phyloP scores from a whole-genome alignment of 305 asterid genomes.

The Solanum hybrid region DNA sequence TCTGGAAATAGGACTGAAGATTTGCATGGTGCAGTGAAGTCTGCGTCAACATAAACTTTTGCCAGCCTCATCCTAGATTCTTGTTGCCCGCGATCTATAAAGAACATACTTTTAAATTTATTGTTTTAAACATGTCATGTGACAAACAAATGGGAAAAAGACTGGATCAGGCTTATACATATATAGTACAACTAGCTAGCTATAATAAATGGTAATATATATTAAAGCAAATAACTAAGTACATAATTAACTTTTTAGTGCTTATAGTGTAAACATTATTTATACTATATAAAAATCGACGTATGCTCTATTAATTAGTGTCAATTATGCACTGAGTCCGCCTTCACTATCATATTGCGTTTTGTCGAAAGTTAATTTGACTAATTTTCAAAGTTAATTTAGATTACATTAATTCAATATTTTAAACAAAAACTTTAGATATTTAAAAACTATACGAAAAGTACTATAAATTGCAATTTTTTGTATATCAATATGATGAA shows the following conservation, averaged over 20 bases:
- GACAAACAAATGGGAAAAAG: not conserved
- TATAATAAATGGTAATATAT: not conserved
- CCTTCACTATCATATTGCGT: no score
- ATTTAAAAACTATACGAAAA: no score
- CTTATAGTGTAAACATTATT: not conserved
- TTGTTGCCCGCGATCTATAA: not conserved
- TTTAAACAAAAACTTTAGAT: not conserved
- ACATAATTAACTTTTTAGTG: not conserved
- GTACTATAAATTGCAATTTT: not conserved
- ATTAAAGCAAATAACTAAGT: not conserved
- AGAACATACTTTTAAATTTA: not conserved
- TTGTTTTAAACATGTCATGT: not conserved
- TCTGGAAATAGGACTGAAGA: constrained; percentile 11
- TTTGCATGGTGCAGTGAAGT: constrained; percentile 4
- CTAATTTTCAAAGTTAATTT: no score
- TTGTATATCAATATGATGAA: not conserved
- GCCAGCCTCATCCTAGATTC: not conserved
- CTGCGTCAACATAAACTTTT: constrained; percentile 9
- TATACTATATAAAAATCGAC: not conserved
- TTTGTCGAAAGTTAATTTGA: no score
- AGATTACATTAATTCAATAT: no score
- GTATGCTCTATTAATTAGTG: not conserved
- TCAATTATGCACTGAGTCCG: not conserved
- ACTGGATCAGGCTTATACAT: not conserved
- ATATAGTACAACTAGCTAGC: not conserved